Conservation (phyloP, 1,284 basidiomycete species). For the Ganoderma sinense region DNA sequence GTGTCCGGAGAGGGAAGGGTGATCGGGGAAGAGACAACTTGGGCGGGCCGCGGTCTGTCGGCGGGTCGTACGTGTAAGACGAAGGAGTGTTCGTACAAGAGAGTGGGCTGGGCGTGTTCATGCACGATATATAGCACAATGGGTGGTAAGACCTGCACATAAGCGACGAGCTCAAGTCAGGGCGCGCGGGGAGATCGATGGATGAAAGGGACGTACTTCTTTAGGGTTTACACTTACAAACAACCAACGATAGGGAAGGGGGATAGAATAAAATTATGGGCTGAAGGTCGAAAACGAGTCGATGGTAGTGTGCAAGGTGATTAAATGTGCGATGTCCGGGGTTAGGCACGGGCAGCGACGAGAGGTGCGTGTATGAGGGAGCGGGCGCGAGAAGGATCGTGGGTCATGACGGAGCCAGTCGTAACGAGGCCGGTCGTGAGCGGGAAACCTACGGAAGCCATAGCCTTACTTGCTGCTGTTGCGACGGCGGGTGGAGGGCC, state of each 20-base stretch:
- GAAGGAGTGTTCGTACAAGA: conserved; percentile 27
- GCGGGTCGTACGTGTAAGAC: conserved; percentile 28
- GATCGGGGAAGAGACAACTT: neutral
- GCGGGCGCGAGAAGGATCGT: conserved; percentile 4
- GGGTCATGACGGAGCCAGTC: conserved; percentile 11
- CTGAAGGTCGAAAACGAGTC: conserved; percentile 29
- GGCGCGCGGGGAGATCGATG: neutral
- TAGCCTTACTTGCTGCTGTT: conserved; percentile 32
- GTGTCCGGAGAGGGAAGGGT: neutral
- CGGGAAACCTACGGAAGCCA: neutral
- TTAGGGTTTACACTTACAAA: conserved; percentile 25
- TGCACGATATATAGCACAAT: conserved; percentile 23
- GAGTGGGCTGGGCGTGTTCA: conserved; percentile 24
- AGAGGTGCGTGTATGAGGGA: neutral
- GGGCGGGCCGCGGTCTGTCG: conserved; percentile 17
- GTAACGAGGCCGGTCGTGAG: conserved; percentile 14
- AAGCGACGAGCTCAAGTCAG: neutral
- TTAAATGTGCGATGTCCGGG: conserved; percentile 27
- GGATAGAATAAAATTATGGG: conserved; percentile 30
- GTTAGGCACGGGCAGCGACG: conserved; percentile 20
- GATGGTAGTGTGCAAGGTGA: conserved; percentile 16
- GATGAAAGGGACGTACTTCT: conserved; percentile 16
- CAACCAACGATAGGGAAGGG: conserved; percentile 22
- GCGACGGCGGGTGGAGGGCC: conserved; percentile 26
- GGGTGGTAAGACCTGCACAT: conserved; percentile 14